Conservation (phyloP, 306 rosid genomes). For the Datisca glomerata region DNA sequence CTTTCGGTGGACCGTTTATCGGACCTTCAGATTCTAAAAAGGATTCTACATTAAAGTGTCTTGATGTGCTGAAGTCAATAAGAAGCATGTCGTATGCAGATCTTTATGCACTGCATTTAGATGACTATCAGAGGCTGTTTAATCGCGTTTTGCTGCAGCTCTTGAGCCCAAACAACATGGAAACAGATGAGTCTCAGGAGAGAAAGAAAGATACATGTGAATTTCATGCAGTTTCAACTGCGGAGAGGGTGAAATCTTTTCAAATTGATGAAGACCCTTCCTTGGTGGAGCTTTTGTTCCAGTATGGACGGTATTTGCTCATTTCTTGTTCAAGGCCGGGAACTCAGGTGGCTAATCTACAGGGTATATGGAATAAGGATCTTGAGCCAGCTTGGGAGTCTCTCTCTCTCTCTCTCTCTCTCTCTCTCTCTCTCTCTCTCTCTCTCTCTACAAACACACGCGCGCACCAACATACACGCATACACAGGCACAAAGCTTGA, state of each 20-base stretch:
- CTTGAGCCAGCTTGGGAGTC: slow-evolving; percentile 87
- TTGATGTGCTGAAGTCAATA: slow-evolving; percentile 27
- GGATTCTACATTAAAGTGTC: slow-evolving; percentile 62
- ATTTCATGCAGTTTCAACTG: slow-evolving; percentile 44
- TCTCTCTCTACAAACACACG: no score
- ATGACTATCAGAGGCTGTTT: slow-evolving; percentile 73
- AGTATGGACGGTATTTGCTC: slow-evolving; percentile 82
- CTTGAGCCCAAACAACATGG: slow-evolving; percentile 38
- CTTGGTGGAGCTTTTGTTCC: slow-evolving; percentile 78
- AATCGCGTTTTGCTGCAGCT: slow-evolving; percentile 80
- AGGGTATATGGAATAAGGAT: slow-evolving; percentile 91
- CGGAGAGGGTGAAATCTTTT: slow-evolving; percentile 72
- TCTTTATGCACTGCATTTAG: slow-evolving; percentile 55
- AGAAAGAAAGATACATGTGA: slow-evolving; percentile 19
- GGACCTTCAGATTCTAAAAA: slow-evolving; percentile 62
- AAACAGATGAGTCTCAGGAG: slow-evolving; percentile 12
- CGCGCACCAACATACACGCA: no score
- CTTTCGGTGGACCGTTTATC: slow-evolving; percentile 70
- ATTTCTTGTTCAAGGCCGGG: slow-evolving; percentile 83
- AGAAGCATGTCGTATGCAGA: slow-evolving; percentile 40
- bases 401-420: no score
- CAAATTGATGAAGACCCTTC: slow-evolving; percentile 86
- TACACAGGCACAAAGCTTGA: no score
- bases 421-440: no score
- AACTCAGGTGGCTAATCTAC: slow-evolving; percentile 77